Conservation (phyloP, 2,329 filamentous ascomycete species). For the Aspergillus hiratsukae region DNA sequence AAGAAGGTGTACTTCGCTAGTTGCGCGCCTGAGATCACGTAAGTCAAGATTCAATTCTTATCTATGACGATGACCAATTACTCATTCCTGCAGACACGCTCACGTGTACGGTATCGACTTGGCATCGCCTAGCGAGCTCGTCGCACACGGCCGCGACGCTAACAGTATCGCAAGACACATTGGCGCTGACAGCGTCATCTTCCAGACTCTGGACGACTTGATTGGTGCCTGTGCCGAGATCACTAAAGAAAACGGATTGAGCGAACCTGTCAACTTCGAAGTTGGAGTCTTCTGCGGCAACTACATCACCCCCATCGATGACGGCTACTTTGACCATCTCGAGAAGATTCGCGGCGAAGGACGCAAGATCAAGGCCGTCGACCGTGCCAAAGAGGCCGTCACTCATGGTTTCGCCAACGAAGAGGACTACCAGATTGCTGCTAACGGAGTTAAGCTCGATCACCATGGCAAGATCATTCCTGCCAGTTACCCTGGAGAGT, state of each 20-base stretch:
- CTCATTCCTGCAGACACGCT: slow-evolving; percentile 51
- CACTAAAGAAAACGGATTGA: slow-evolving; percentile 51
- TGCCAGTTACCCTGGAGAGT: slow-evolving; percentile 25
- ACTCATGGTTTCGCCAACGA: slow-evolving; percentile 58
- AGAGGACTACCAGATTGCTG: slow-evolving; percentile 58
- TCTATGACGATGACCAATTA: background rate
- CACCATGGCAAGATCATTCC: slow-evolving; percentile 55
- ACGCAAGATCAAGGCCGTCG: slow-evolving; percentile 61
- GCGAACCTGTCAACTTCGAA: slow-evolving; percentile 65
- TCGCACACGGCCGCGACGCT: slow-evolving; percentile 63
- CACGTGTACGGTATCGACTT: slow-evolving; percentile 84
- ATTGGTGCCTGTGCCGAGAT: slow-evolving; percentile 72
- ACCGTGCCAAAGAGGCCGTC: slow-evolving; percentile 61
- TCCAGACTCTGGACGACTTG: slow-evolving; percentile 73
- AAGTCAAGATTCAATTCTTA: slow-evolving; percentile 13
- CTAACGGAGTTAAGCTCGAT: slow-evolving; percentile 57
- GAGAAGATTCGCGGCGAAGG: slow-evolving; percentile 67
- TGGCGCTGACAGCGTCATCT: slow-evolving; percentile 71
- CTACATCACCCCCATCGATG: slow-evolving; percentile 75
- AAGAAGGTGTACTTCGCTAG: slow-evolving; percentile 77
- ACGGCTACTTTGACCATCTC: slow-evolving; percentile 77
- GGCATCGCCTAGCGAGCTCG: slow-evolving; percentile 65
- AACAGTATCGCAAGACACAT: slow-evolving; percentile 62
- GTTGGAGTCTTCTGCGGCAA: slow-evolving; percentile 87
- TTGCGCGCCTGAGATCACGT: slow-evolving; percentile 74